These are phyloP conservation scores for Knufia petricola DNA, from an alignment of 2,329 filamentous ascomycete genomes.

Conservation along the genomic window DNA sequence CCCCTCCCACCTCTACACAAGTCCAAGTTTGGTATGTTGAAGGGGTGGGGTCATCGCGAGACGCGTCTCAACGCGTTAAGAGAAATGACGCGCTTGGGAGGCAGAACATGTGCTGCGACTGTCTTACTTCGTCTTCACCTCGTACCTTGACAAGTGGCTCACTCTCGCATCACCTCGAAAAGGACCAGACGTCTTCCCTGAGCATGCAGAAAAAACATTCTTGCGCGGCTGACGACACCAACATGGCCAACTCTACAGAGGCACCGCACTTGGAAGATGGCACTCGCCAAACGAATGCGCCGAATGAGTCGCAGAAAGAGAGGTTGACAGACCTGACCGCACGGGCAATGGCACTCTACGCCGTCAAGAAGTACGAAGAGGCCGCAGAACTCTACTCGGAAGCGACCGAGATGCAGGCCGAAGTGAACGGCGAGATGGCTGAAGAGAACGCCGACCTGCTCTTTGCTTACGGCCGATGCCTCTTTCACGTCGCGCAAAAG, in stretches of 20 bases:
- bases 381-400: slow-evolving; percentile 81
- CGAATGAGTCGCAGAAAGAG: slow-evolving; percentile 36
- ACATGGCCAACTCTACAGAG: background rate
- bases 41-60: slow-evolving; percentile 9
- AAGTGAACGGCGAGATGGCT: slow-evolving; percentile 84
- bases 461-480: slow-evolving; percentile 84
- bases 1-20: too few species aligned
- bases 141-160: too few species aligned
- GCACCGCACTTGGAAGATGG: background rate
- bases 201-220: too few species aligned
- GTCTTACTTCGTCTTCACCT: slow-evolving; percentile 2
- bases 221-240: too few species aligned
- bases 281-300: background rate
- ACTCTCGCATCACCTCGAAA: too few species aligned
- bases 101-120: background rate
- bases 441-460: slow-evolving; percentile 87
- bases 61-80: slow-evolving; percentile 10
- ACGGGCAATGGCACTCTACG: slow-evolving; percentile 74
- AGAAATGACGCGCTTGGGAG: background rate
- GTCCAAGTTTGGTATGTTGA: slow-evolving; percentile 7
- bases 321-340: slow-evolving; percentile 69
- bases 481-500: slow-evolving; percentile 87
- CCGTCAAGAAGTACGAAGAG: slow-evolving; percentile 75
- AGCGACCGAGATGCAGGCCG: slow-evolving; percentile 80
- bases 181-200: too few species aligned